Conservation (phyloP, 352 stramenopile genomes). For the Pythium utonaiense region DNA sequence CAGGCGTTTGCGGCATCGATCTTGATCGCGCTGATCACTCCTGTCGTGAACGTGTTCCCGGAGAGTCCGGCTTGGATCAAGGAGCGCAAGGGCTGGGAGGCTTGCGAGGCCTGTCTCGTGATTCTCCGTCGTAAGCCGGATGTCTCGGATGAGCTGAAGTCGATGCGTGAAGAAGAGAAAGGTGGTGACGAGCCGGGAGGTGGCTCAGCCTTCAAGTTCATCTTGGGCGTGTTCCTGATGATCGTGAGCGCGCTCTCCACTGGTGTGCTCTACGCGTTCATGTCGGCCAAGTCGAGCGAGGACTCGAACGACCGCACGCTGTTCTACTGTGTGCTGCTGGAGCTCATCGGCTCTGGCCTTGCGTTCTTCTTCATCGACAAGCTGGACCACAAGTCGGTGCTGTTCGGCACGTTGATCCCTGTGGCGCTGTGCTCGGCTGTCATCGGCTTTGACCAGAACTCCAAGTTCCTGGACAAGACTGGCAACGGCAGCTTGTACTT, state of each 20-base stretch:
- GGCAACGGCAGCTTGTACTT: constrained; percentile 49
- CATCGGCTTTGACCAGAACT: constrained; percentile 62
- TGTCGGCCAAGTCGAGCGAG: constrained; percentile 51
- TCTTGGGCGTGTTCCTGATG: constrained; percentile 61
- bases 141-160: constrained; percentile 65
- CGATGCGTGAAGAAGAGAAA: constrained; percentile 59
- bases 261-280: constrained; percentile 56
- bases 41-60: constrained; percentile 67
- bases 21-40: constrained; percentile 64
- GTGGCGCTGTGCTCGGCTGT: constrained; percentile 41
- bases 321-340: constrained; percentile 51
- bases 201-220: constrained; percentile 54
- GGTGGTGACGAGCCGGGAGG: constrained; percentile 29
- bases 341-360: constrained; percentile 51
- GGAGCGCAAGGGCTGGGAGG: constrained; percentile 61
- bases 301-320: constrained; percentile 36
- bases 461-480: constrained; percentile 32
- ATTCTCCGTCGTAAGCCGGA: constrained; percentile 65
- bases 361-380: constrained; percentile 83
- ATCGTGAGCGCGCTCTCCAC: constrained; percentile 54
- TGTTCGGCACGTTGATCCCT: constrained; percentile 65
- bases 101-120: constrained; percentile 58
- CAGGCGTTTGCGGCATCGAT: constrained; percentile 61
- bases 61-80: constrained; percentile 80
- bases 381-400: constrained; percentile 65